Percentiles rank a stretch among this genome's conserved stretches.
These are phyloP conservation scores for Ziziphus jujuba DNA, from an alignment of 306 rosid species.

Conservation along the genomic window DNA sequence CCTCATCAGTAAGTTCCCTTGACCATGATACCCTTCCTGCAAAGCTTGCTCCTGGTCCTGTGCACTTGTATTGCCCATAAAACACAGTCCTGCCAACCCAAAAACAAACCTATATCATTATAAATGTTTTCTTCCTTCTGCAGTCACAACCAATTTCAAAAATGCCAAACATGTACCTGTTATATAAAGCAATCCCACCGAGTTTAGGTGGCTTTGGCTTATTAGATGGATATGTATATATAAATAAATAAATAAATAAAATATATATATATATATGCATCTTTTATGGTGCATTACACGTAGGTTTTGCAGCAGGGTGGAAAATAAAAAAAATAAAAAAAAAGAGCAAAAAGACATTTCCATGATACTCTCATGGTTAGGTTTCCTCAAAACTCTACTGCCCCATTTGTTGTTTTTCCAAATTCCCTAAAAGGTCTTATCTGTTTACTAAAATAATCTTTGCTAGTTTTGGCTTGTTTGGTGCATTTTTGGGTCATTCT, in stretches of 20 bases:
- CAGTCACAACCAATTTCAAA: constrained; percentile 10
- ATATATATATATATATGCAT: background rate
- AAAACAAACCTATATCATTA: background rate
- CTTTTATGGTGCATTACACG: constrained; percentile 37
- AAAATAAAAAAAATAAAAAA: no score
- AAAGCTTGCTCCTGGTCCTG: constrained; percentile 76
- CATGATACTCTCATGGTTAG: constrained; percentile 6
- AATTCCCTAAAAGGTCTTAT: no score
- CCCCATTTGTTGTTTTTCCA: background rate
- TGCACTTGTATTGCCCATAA: constrained; percentile 95
- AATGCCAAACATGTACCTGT: constrained; percentile 7
- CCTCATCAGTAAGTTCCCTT: constrained; percentile 84
- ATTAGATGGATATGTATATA: background rate
- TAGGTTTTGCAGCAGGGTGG: constrained; percentile 38
- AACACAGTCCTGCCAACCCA: constrained; percentile 73
- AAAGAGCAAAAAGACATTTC: background rate
- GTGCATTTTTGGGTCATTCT: no score
- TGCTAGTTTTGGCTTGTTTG: no score
- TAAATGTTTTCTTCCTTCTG: constrained; percentile 23
- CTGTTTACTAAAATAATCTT: no score
- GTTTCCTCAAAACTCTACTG: constrained; percentile 8
- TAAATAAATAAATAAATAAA: no score
- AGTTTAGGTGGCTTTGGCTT: constrained; percentile 15
- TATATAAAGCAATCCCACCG: background rate
- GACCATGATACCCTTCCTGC: constrained; percentile 98